Evolutionary conservation across 1,284 basidiomycete species (phyloP), one percentile per base, ranked within the genome.

Genomic region (Psilocybe mexicana): DNA sequence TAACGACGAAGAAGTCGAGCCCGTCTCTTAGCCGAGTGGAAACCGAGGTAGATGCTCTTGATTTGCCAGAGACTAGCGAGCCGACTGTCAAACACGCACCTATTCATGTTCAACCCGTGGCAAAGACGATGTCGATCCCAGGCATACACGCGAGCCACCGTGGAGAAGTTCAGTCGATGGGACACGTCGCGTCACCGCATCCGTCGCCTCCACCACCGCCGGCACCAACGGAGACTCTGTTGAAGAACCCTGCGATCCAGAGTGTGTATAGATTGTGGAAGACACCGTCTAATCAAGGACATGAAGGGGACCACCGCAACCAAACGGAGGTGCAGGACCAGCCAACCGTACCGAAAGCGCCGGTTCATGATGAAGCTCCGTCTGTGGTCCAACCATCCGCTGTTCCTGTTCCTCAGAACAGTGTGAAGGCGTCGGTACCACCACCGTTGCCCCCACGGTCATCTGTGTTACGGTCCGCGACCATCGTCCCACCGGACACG

Each of bases 91-190:
- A 61, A 53, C 65, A 63, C 24, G 58, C 64, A 11, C 79, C 81
- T 1, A 88, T 91, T 60, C 83, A 85, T 61, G 84, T 84, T 3
- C 90, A 92, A 67, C 89, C 90, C 1, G 83, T 84, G 65, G 86
- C 83, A 25, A 86, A 82, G 64, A 87, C 79, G 47, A 92, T 92
- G 89, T 86, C 81, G 11, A 91, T 92, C 60, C 89, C 90, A 8
- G 87, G 88, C 2, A 92, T 92, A 58, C 89, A 92, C 65, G 88
- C 82, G 6, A 88, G 84, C 63, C 86, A 91, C 66, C 82, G 81
- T n/a, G 87, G 87, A 12, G 88, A 92, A 61, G 81, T 91, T 42
- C 88, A 89, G 84, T 88, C 88, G 1, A 81, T 92, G 79, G 90
- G 89, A 4, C 86, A 87, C 63, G 80, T 83, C 54, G 83, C 86